These are phyloP conservation scores for Macrocystidia cucumis DNA, from an alignment of 1,284 basidiomycete genomes.

Conservation along the genomic window DNA sequence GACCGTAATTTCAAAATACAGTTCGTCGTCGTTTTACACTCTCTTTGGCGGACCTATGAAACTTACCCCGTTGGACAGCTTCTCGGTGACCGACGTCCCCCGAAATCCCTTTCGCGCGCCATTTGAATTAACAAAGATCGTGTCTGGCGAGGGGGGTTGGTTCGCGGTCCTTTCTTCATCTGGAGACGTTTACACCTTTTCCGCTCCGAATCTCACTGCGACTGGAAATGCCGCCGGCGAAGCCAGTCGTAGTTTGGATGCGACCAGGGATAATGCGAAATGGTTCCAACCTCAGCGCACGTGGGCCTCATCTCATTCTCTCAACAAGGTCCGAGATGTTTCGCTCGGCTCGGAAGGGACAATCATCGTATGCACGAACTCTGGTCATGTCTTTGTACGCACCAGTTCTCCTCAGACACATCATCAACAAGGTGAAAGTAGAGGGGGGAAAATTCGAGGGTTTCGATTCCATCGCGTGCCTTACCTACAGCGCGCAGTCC, in stretches of 20 bases:
- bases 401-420: slow-evolving; percentile 51
- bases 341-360: slow-evolving; percentile 86
- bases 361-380: slow-evolving; percentile 89
- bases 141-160: too few species aligned
- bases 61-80: too few species aligned
- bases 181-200: slow-evolving; percentile 91
- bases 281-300: slow-evolving; percentile 80
- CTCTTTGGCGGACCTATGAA: too few species aligned
- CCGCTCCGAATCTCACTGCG: slow-evolving; percentile 31
- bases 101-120: too few species aligned
- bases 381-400: slow-evolving; percentile 90
- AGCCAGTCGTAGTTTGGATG: too few species aligned
- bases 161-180: slow-evolving; percentile 84
- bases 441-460: slow-evolving; percentile 46
- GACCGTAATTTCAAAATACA: slow-evolving; percentile 71
- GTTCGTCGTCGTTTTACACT: slow-evolving; percentile 27
- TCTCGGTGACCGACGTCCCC: too few species aligned
- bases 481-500: slow-evolving; percentile 77
- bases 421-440: slow-evolving; percentile 26
- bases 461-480: slow-evolving; percentile 83
- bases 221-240: slow-evolving; percentile 15
- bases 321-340: slow-evolving; percentile 52
- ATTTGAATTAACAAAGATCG: too few species aligned
- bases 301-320: slow-evolving; percentile 50
- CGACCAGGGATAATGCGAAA: too few species aligned